A percentile compares a stretch with the other conserved stretches of the same genome.
phyloP scores from a whole-genome alignment of 768 basidiomycete genomes.

The Glaciozyma martinii region DNA sequence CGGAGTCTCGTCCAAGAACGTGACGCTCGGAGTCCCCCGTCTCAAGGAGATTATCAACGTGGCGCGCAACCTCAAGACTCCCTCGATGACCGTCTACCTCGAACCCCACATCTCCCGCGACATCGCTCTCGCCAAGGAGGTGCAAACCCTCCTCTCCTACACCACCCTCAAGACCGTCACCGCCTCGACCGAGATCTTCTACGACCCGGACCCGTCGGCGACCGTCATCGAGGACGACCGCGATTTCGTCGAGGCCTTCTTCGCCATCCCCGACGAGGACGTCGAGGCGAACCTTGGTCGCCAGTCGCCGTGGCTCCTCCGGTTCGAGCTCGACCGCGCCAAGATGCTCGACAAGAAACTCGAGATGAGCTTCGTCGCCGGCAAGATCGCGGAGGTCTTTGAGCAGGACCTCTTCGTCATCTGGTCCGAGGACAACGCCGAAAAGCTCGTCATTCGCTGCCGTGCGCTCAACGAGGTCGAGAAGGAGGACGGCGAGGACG shows the following conservation, averaged over 20 bases:
- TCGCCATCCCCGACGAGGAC: slow-evolving; percentile 96
- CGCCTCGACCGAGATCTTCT: slow-evolving; percentile 92
- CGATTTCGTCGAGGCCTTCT: slow-evolving; percentile 96
- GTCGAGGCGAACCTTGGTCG: slow-evolving; percentile 81
- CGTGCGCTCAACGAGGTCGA: slow-evolving; percentile 72
- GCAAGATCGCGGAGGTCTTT: slow-evolving; percentile 87
- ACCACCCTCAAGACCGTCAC: slow-evolving; percentile 91
- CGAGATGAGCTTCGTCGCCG: slow-evolving; percentile 88
- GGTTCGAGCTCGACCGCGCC: slow-evolving; percentile 89
- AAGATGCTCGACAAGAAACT: slow-evolving; percentile 97
- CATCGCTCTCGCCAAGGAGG: slow-evolving; percentile 62
- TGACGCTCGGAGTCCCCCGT: slow-evolving; percentile 97
- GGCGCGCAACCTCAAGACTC: slow-evolving; percentile 96
- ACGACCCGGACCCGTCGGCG: slow-evolving; percentile 81
- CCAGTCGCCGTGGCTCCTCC: slow-evolving; percentile 93
- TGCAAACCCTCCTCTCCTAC: slow-evolving; percentile 86
- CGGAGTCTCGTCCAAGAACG: slow-evolving; percentile 99
- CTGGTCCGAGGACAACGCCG: slow-evolving; percentile 97
- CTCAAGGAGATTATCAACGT: slow-evolving; percentile 99
- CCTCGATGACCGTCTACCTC: slow-evolving; percentile 86
- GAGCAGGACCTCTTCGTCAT: slow-evolving; percentile 94
- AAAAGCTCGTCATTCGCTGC: slow-evolving; percentile 93
- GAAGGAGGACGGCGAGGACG: slow-evolving; percentile 52
- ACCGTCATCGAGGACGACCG: slow-evolving; percentile 95
- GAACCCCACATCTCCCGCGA: slow-evolving; percentile 59